Base-by-base conservation (phyloP, 2,329 filamentous ascomycete species). In the Claviceps paspali region DNA sequence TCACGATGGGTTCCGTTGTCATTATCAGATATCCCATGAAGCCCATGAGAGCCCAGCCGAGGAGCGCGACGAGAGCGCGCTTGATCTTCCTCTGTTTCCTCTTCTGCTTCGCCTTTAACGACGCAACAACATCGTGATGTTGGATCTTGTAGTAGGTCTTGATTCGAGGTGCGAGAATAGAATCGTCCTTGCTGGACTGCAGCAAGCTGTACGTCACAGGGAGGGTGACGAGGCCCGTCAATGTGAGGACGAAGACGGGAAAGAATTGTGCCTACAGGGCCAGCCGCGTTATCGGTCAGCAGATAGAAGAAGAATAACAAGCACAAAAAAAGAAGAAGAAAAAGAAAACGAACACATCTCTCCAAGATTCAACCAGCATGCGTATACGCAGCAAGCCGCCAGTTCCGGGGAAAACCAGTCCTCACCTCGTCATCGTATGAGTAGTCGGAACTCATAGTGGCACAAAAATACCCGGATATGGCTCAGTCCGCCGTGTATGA, bases 171-270 rank as follows among this genome's bases (percentile, higher is more conserved):
- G 86, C 86, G 41, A 82, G 82, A 47, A 78, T 81, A 55, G 86
- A 80, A 46, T 84, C 75, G 51, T 86, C 66, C 47, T 65, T 83
- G 58, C 73, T 82, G 31, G 84, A 77, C 55, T 79, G 81, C 52
- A 95, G 70, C 49, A 94, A 76, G 47, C 78, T 82, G 62, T 92
- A 94, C 51, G 88, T 93, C 52, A 93, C 71, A 43, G 88, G 87
- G 41, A 94, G 64, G 24, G 91, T 95, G 61, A 95, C 73, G 48
- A 98, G 76, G 53, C 79, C 78, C 44, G 81, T 77, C 52, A 96
- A 71, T 30, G 87, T 95, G 56, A 95, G 78, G 63, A 96, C 80
- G 68, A 98, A 98, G 73, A 93, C 94, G 49, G 92, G 91, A 70
- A 95, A 98, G 68, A 95, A 95, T 73, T 95, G 84, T 51, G 86